phyloP scores from a whole-genome alignment of 75 land plant genomes.

The Pinus tabuliformis region DNA sequence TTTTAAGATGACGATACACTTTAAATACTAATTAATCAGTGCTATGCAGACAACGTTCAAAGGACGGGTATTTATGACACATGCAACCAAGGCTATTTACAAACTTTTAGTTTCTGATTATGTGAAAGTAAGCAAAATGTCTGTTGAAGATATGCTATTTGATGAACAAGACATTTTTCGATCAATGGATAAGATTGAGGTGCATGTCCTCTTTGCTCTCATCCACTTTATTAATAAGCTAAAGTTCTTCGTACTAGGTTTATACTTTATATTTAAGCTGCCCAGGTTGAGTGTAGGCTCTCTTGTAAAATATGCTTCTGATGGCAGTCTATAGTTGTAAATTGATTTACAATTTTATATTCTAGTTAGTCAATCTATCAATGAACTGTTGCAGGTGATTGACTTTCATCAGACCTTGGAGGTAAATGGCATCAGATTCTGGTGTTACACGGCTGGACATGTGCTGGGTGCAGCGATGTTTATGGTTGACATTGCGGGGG shows the following conservation, averaged over 20 bases:
- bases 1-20: neutral
- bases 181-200: slow-evolving; percentile 99
- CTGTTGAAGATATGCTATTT: slow-evolving; percentile 95
- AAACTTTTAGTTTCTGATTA: slow-evolving; percentile 85
- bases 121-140: slow-evolving; percentile 97
- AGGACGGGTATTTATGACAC: slow-evolving; percentile 96
- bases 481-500: slow-evolving; percentile 99
- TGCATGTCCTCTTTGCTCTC: slow-evolving; percentile 9
- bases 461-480: slow-evolving; percentile 99
- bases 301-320: too few species aligned
- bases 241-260: neutral
- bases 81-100: slow-evolving; percentile 97
- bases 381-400: slow-evolving; percentile 63
- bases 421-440: slow-evolving; percentile 94
- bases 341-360: neutral
- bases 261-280: too few species aligned
- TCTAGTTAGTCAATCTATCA: neutral
- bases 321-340: too few species aligned
- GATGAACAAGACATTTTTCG: slow-evolving; percentile 92
- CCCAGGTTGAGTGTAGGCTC: too few species aligned
- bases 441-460: slow-evolving; percentile 99
- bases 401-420: slow-evolving; percentile 97
- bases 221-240: slow-evolving; percentile 8
- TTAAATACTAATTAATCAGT: neutral
- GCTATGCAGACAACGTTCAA: slow-evolving; percentile 82